A percentile compares a stretch with the other conserved stretches of the same genome.
Evolutionary conservation across 2,329 filamentous ascomycete genomes (phyloP).

Genomic region (Byssothecium circinans): DNA sequence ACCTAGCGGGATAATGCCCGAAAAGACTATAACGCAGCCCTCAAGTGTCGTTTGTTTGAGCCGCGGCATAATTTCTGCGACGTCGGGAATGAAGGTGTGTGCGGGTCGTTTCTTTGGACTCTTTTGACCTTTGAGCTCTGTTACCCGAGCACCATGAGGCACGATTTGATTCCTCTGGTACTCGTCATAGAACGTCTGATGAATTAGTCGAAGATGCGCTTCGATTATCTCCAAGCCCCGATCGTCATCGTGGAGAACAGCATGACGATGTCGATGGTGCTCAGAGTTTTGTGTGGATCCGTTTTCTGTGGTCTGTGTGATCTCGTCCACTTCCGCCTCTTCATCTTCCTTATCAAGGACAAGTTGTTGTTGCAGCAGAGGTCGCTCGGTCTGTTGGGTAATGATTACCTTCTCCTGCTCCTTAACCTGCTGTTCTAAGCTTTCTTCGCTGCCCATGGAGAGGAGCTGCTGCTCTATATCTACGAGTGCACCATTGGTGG

Average conservation of each 20-base stretch:
- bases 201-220: slow-evolving; percentile 72
- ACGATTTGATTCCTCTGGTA: slow-evolving; percentile 64
- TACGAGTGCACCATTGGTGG: slow-evolving; percentile 52
- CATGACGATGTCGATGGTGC: slow-evolving; percentile 61
- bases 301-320: slow-evolving; percentile 43
- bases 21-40: slow-evolving; percentile 80
- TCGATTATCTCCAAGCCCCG: slow-evolving; percentile 77
- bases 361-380: slow-evolving; percentile 89
- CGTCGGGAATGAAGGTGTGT: slow-evolving; percentile 72
- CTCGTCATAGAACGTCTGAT: slow-evolving; percentile 78
- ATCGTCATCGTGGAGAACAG: slow-evolving; percentile 85
- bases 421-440: slow-evolving; percentile 75
- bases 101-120: slow-evolving; percentile 51
- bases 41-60: slow-evolving; percentile 78
- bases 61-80: slow-evolving; percentile 78
- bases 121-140: slow-evolving; percentile 55
- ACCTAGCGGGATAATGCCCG: slow-evolving; percentile 83
- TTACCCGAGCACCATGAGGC: slow-evolving; percentile 50
- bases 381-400: slow-evolving; percentile 85
- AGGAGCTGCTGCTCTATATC: slow-evolving; percentile 74
- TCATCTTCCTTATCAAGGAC: slow-evolving; percentile 84
- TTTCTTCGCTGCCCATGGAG: slow-evolving; percentile 72
- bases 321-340: slow-evolving; percentile 55
- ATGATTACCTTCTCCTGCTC: slow-evolving; percentile 87
- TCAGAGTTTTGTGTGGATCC: slow-evolving; percentile 38